Conservation (phyloP, 768 basidiomycete species). For the Boletus vinaceobasis region DNA sequence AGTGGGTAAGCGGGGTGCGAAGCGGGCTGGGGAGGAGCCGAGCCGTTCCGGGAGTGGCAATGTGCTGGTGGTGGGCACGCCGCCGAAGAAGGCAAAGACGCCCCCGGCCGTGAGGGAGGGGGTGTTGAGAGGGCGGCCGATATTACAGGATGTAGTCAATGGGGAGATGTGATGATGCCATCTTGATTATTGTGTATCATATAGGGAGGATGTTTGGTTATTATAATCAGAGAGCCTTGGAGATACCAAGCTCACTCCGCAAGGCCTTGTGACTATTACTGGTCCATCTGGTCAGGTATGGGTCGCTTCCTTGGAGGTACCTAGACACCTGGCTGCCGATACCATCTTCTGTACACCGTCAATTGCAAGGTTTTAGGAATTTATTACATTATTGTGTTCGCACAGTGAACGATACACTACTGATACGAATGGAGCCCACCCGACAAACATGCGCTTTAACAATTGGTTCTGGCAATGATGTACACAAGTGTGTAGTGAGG, state of each 20-base stretch:
- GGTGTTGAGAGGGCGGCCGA: constrained; percentile 52
- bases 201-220: neutral
- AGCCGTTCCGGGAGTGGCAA: neutral
- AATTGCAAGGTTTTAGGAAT: neutral
- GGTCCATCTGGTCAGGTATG: too few relatives aligned
- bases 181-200: neutral
- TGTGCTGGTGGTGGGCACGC: constrained; percentile 6
- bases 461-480: neutral
- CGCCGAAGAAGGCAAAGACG: constrained; percentile 38
- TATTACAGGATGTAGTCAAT: constrained; percentile 60
- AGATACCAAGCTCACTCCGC: too few relatives aligned
- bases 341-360: neutral
- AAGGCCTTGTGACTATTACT: too few relatives aligned
- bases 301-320: too few relatives aligned
- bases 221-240: neutral
- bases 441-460: neutral
- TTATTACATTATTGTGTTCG: neutral
- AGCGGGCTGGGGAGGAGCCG: constrained; percentile 6
- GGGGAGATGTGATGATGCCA: constrained; percentile 29
- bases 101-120: constrained; percentile 31
- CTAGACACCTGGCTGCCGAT: too few relatives aligned
- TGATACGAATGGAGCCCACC: neutral
- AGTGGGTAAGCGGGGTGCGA: constrained; percentile 13
- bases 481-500: neutral
- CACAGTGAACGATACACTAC: too few relatives aligned